Evolutionary conservation across 768 basidiomycete genomes (phyloP).

Genomic region (Kwoniella dendrophila): DNA sequence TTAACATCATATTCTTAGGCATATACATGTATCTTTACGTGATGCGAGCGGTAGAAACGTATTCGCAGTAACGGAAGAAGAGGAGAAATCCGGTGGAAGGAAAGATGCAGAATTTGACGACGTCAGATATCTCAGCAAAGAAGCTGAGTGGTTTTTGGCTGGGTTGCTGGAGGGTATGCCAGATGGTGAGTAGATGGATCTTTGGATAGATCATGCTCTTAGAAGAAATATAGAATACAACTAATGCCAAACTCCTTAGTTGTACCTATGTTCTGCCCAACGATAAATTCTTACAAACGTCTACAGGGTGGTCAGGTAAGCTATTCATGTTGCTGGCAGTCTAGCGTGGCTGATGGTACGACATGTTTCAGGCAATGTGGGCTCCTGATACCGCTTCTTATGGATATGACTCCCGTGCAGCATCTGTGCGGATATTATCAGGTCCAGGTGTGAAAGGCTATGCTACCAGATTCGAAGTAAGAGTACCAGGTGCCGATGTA

Average conservation of each 20-base stretch:
- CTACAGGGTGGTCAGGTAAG: constrained; percentile 80
- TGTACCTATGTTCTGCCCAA: constrained; percentile 81
- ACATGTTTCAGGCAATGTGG: constrained; percentile 68
- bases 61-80: constrained; percentile 71
- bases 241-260: too few relatives aligned
- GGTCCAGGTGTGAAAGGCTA: constrained; percentile 80
- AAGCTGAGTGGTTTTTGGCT: constrained; percentile 90
- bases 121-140: constrained; percentile 77
- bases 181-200: constrained; percentile 65
- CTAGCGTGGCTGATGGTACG: not conserved
- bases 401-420: constrained; percentile 92
- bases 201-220: too few relatives aligned
- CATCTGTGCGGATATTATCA: constrained; percentile 86
- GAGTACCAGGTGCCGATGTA: constrained; percentile 96
- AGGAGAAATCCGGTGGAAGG: constrained; percentile 66
- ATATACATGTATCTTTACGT: constrained; percentile 87
- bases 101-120: constrained; percentile 74
- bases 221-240: too few relatives aligned
- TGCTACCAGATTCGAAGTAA: constrained; percentile 88
- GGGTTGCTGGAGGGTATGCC: constrained; percentile 85
- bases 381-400: constrained; percentile 91
- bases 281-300: constrained; percentile 96
- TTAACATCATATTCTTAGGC: constrained; percentile 56
- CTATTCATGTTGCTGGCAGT: not conserved
- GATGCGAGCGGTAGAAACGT: constrained; percentile 69